These are phyloP conservation scores for Inosperma sp. DNA, from an alignment of 768 basidiomycete genomes.

Conservation along the genomic window DNA sequence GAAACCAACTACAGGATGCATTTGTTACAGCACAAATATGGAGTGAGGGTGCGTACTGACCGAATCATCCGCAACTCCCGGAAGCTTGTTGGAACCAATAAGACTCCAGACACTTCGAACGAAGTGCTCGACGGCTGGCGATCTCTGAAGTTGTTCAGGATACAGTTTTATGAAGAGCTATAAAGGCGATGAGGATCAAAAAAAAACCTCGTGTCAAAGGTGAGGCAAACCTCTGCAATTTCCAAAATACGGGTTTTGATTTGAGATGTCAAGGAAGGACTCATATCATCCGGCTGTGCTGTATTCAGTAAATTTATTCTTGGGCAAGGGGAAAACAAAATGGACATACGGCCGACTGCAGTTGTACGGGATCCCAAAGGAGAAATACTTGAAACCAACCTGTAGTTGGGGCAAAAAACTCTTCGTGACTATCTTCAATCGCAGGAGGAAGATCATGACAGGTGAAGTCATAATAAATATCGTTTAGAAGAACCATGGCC, in stretches of 20 bases:
- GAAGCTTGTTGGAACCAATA: constrained; percentile 64
- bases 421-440: constrained; percentile 81
- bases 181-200: constrained; percentile 2
- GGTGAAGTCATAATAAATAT: constrained; percentile 91
- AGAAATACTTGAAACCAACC: constrained; percentile 82
- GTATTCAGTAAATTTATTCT: constrained; percentile 11
- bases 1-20: constrained; percentile 63
- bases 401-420: constrained; percentile 68
- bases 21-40: neutral
- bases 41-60: constrained; percentile 36
- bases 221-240: constrained; percentile 65
- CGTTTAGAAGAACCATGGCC: constrained; percentile 70
- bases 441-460: constrained; percentile 93
- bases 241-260: constrained; percentile 89
- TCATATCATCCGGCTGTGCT: constrained; percentile 75
- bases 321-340: constrained; percentile 4
- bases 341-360: constrained; percentile 67
- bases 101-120: constrained; percentile 90
- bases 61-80: constrained; percentile 68
- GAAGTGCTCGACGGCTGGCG: constrained; percentile 62
- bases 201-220: neutral
- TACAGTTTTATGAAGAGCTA: constrained; percentile 81
- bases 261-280: constrained; percentile 82
- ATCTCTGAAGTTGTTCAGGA: constrained; percentile 67
- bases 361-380: constrained; percentile 66